Conservation (phyloP, 108 stramenopile species). For the Epipyxis sp. region DNA sequence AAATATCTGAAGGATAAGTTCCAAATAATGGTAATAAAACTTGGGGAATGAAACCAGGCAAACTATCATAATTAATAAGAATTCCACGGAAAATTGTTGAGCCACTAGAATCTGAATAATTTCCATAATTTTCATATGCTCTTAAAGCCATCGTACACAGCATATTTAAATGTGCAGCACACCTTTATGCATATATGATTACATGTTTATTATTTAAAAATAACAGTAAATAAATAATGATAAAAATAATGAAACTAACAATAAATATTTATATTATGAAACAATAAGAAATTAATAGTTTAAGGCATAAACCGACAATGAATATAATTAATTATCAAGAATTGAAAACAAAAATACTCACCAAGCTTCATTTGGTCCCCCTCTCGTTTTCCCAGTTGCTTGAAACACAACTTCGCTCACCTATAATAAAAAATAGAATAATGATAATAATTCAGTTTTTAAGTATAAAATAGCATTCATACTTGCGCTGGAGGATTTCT, state of each 20-base stretch:
- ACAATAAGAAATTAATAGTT: too few relatives aligned
- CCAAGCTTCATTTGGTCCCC: constrained; percentile 39
- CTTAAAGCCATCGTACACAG: constrained; percentile 26
- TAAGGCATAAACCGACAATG: too few relatives aligned
- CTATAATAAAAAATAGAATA: too few relatives aligned
- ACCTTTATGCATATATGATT: too few relatives aligned
- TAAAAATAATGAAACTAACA: neutral
- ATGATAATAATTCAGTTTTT: too few relatives aligned
- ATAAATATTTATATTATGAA: too few relatives aligned
- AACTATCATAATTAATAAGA: constrained; percentile 44
- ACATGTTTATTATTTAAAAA: neutral
- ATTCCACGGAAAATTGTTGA: constrained; percentile 4
- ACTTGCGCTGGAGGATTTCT: constrained; percentile 35
- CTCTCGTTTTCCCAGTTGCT: too few relatives aligned
- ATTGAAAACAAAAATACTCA: neutral
- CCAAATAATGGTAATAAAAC: constrained; percentile 24
- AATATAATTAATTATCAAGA: too few relatives aligned
- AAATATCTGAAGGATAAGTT: neutral
- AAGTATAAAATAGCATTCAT: too few relatives aligned
- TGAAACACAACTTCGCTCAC: too few relatives aligned
- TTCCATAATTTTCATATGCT: neutral
- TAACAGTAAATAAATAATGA: neutral
- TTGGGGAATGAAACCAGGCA: constrained; percentile 18
- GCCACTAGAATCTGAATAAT: neutral
- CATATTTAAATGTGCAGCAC: constrained; percentile 49